Evolutionary conservation across 23 red algal genomes (phyloP).

Genomic region (Cyanidiococcus yangmingshanensis): DNA sequence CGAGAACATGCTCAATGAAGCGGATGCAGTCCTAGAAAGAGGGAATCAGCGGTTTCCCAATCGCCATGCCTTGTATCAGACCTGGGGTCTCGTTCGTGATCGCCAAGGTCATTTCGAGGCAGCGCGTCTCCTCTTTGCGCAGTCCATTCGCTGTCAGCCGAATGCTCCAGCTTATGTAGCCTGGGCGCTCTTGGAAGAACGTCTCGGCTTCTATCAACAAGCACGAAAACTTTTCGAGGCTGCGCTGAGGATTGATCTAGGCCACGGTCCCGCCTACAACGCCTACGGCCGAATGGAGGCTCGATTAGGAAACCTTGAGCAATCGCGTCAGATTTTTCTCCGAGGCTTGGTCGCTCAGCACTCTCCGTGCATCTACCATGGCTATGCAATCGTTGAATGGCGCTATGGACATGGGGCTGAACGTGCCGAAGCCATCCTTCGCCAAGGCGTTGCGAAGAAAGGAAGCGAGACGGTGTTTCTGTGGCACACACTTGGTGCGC

Average conservation of each 20-base stretch:
- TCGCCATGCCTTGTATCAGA: constrained; percentile 51
- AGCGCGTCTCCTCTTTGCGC: constrained; percentile 44
- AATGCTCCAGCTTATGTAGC: constrained; percentile 82
- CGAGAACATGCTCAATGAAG: constrained; percentile 32
- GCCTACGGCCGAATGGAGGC: constrained; percentile 86
- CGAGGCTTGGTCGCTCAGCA: constrained; percentile 33
- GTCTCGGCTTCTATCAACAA: constrained; percentile 27
- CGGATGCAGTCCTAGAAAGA: constrained; percentile 38
- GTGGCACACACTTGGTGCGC: constrained; percentile 89
- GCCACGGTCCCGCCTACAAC: constrained; percentile 90
- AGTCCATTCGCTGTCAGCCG: constrained; percentile 41
- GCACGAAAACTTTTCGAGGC: constrained; percentile 65
- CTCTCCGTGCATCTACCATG: constrained; percentile 74
- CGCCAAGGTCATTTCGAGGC: constrained; percentile 34
- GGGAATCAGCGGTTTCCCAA: constrained; percentile 33
- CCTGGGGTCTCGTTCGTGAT: constrained; percentile 57
- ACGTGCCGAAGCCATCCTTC: constrained; percentile 49
- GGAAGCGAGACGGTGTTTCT: constrained; percentile 67
- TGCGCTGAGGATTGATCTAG: constrained; percentile 42
- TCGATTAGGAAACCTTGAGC: constrained; percentile 31
- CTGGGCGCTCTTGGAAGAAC: constrained; percentile 82
- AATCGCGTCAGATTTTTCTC: constrained; percentile 51
- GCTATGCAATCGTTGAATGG: constrained; percentile 66
- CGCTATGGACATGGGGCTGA: constrained; percentile 38
- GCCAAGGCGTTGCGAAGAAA: constrained; percentile 29